Conservation (phyloP, 1,284 basidiomycete genomes). For the Pterulicium gracile region DNA sequence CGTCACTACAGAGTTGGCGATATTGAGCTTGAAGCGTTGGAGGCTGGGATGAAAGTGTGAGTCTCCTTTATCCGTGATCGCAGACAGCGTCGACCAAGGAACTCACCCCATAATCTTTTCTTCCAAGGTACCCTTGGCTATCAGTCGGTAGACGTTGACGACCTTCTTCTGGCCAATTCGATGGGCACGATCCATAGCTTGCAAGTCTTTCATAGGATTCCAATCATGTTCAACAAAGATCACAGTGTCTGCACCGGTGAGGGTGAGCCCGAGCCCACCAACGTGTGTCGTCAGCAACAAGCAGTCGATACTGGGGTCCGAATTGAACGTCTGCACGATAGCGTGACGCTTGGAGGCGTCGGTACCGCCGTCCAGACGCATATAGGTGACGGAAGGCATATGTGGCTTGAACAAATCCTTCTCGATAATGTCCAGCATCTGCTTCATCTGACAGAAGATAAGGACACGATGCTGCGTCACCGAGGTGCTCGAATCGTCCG, state of each 20-base stretch:
- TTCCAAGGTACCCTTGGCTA: conserved; percentile 95
- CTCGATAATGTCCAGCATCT: conserved; percentile 98
- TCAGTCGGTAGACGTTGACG: conserved; percentile 96
- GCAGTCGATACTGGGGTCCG: conserved; percentile 96
- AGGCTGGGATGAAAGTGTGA: conserved; percentile 36
- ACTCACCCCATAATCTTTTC: conserved; percentile 99
- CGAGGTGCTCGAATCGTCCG: conserved; percentile 38
- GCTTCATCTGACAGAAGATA: conserved; percentile 99
- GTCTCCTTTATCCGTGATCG: conserved; percentile 11
- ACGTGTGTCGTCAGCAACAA: conserved; percentile 94
- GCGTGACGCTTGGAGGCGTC: conserved; percentile 88
- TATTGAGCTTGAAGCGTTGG: conserved; percentile 98
- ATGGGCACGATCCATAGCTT: conserved; percentile 99
- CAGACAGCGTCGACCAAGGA: conserved; percentile 5
- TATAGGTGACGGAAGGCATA: conserved; percentile 96
- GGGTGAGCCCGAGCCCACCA: conserved; percentile 89
- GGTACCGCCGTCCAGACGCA: conserved; percentile 91
- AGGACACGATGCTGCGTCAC: conserved; percentile 95
- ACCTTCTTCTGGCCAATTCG: conserved; percentile 98
- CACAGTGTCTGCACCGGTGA: conserved; percentile 98
- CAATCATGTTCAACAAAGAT: conserved; percentile 99
- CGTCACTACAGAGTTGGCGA: conserved; percentile 93
- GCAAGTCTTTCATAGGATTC: conserved; percentile 99
- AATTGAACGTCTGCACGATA: conserved; percentile 96
- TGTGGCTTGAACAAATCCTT: conserved; percentile 82